A percentile compares a stretch with the other conserved stretches of the same genome.
phyloP scores from a whole-genome alignment of 345 rosid genomes.

The Gossypium raimondii region DNA sequence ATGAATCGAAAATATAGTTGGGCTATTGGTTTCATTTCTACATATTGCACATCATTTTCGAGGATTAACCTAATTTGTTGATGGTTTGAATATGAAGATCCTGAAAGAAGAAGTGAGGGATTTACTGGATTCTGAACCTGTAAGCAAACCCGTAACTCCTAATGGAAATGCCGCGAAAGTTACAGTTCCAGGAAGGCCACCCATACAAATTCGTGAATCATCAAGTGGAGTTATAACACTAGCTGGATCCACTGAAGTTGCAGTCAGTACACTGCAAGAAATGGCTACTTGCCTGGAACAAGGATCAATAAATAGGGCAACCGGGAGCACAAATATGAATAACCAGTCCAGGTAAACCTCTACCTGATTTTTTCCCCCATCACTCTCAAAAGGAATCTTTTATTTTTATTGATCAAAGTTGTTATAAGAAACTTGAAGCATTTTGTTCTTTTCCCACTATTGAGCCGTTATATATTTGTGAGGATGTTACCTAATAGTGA shows the following conservation, averaged over 20 bases:
- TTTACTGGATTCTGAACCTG: constrained; percentile 53
- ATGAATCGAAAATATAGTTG: neutral
- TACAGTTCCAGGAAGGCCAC: constrained; percentile 46
- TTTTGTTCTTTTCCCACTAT: neutral
- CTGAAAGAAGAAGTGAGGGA: constrained; percentile 82
- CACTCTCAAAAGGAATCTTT: neutral
- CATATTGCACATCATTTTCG: neutral
- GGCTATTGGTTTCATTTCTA: neutral
- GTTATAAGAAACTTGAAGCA: neutral
- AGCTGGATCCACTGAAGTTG: constrained; percentile 68
- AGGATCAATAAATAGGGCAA: constrained; percentile 75
- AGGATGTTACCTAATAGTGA: neutral
- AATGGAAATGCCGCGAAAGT: constrained; percentile 58
- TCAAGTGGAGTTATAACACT: constrained; percentile 77
- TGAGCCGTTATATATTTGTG: neutral
- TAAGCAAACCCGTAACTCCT: constrained; percentile 37
- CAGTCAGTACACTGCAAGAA: constrained; percentile 54
- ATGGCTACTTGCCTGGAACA: constrained; percentile 79
- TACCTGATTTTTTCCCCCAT: neutral
- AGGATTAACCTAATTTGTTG: constrained; percentile 23
- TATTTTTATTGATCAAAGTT: neutral
- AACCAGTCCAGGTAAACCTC: constrained; percentile 62
- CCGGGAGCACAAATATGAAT: constrained; percentile 88
- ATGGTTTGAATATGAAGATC: constrained; percentile 45
- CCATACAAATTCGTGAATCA: constrained; percentile 76